phyloP scores from a whole-genome alignment of 306 rosid species.

The Canavalia gladiata region DNA sequence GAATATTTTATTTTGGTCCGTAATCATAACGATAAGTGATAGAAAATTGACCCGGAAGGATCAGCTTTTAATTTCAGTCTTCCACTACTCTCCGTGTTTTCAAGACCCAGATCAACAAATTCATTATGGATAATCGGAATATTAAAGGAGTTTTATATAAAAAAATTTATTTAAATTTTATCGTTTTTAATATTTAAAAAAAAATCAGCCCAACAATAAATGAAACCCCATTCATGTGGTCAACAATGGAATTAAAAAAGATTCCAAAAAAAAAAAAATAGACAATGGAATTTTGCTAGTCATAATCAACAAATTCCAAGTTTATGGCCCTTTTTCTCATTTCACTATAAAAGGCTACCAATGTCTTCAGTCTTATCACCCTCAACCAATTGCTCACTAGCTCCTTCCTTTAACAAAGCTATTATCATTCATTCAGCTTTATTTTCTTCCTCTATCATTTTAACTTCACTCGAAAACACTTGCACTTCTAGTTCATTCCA shows the following conservation, averaged over 20 bases:
- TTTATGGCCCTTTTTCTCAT: background rate
- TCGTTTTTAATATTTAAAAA: too few relatives aligned
- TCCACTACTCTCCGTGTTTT: background rate
- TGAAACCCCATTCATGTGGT: background rate
- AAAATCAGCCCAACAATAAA: background rate
- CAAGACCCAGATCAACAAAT: too few relatives aligned
- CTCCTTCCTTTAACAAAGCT: background rate
- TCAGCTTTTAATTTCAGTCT: background rate
- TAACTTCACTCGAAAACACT: background rate
- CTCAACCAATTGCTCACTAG: background rate
- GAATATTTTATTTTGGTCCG: background rate
- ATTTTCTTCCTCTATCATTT: background rate
- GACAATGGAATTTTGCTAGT: too few relatives aligned
- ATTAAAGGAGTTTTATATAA: too few relatives aligned
- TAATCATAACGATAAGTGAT: background rate
- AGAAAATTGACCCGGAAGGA: background rate
- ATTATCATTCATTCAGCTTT: too few relatives aligned
- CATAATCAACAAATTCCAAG: background rate
- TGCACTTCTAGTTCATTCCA: too few relatives aligned
- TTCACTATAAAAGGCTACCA: constrained; percentile 12
- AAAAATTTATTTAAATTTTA: too few relatives aligned
- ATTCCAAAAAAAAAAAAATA: too few relatives aligned
- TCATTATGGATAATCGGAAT: too few relatives aligned
- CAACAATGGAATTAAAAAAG: too few relatives aligned
- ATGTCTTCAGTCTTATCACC: background rate